These are phyloP conservation scores for Penicillium roqueforti DNA, from an alignment of 495 filamentous ascomycete genomes.

Conservation along the genomic window DNA sequence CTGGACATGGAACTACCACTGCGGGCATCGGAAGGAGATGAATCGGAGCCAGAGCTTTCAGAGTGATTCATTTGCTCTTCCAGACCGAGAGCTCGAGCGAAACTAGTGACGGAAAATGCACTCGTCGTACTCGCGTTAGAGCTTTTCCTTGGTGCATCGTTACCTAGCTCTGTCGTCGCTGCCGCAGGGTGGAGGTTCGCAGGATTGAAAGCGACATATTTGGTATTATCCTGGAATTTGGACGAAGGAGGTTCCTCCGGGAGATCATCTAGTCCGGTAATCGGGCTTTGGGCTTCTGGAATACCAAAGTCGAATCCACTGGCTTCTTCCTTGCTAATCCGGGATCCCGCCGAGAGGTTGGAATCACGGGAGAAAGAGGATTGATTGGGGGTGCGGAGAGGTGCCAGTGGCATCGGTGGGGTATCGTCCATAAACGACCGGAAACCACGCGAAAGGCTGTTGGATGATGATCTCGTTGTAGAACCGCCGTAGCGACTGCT, in stretches of 20 bases:
- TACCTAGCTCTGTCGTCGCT: constrained; percentile 9
- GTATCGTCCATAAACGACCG: constrained; percentile 36
- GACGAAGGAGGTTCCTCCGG: constrained; percentile 14
- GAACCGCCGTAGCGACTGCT: constrained; percentile 43
- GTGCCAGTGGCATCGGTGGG: constrained; percentile 35
- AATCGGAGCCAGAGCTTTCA: constrained; percentile 67
- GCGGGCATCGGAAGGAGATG: constrained; percentile 57
- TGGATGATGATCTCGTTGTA: constrained; percentile 38
- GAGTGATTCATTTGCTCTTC: constrained; percentile 42
- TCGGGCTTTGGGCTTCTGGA: neutral
- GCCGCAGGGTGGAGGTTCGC: constrained; percentile 15
- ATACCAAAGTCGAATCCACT: constrained; percentile 34
- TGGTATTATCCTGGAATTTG: constrained; percentile 1
- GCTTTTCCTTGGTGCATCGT: constrained; percentile 18
- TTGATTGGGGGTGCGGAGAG: constrained; percentile 26
- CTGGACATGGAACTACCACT: constrained; percentile 72
- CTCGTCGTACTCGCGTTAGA: constrained; percentile 36
- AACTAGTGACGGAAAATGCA: constrained; percentile 36
- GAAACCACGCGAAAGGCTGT: constrained; percentile 32
- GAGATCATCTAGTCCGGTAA: constrained; percentile 20
- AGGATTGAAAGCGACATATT: constrained; percentile 4
- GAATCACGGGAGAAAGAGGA: constrained; percentile 23
- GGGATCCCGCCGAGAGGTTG: constrained; percentile 20
- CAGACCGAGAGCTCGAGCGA: constrained; percentile 38
- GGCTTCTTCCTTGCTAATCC: constrained; percentile 22